A percentile compares a stretch with the other conserved stretches of the same genome.
Conservation (phyloP, 2,329 filamentous ascomycete genomes). For the Ilyonectria robusta region DNA sequence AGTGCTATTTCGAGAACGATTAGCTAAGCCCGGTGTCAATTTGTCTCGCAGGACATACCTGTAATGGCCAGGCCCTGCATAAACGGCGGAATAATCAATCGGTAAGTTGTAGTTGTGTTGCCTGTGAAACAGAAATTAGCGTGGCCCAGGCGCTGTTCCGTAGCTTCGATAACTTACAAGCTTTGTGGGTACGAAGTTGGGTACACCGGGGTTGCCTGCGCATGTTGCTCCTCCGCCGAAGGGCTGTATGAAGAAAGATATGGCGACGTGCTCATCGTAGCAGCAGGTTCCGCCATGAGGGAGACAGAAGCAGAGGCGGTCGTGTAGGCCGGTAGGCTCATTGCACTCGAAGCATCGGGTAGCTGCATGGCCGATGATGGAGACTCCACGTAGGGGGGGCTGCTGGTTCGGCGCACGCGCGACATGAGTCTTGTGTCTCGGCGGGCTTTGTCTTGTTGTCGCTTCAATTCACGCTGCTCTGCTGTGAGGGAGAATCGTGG, state of each 20-base stretch:
- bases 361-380: constrained; percentile 50
- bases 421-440: constrained; percentile 69
- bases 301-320: constrained; percentile 66
- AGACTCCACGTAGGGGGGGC: constrained; percentile 60
- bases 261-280: constrained; percentile 57
- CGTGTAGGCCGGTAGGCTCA: constrained; percentile 65
- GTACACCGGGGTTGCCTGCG: constrained; percentile 53
- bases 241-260: constrained; percentile 67
- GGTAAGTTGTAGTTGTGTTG: constrained; percentile 58
- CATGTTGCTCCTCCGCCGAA: constrained; percentile 61
- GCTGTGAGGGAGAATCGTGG: constrained; percentile 67
- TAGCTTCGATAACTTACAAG: constrained; percentile 51
- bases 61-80: constrained; percentile 54
- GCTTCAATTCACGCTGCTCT: constrained; percentile 74
- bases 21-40: constrained; percentile 30
- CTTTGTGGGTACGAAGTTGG: constrained; percentile 53
- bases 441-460: constrained; percentile 71
- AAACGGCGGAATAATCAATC: constrained; percentile 60
- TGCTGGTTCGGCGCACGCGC: constrained; percentile 66
- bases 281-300: constrained; percentile 65
- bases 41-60: constrained; percentile 51
- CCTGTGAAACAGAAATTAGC: constrained; percentile 49
- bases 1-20: constrained; percentile 49
- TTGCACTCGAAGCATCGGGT: constrained; percentile 58
- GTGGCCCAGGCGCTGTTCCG: constrained; percentile 45